Percentiles rank a stretch among this genome's conserved stretches.
phyloP scores from a whole-genome alignment of 108 stramenopile species.

The Tribonema minus region DNA sequence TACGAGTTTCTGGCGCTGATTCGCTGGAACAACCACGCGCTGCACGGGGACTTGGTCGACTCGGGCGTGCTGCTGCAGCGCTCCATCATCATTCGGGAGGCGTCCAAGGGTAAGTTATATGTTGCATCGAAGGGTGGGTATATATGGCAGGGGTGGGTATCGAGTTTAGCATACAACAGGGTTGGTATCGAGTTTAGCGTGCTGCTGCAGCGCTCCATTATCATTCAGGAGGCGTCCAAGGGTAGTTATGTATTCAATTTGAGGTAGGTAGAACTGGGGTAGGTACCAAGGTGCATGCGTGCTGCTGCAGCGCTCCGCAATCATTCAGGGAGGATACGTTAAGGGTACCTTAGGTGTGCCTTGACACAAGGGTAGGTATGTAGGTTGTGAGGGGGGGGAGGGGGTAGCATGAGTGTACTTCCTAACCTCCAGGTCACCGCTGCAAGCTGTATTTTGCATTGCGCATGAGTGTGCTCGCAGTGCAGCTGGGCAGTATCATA shows the following conservation, averaged over 20 bases:
- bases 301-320: not conserved
- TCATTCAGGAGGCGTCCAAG: not conserved
- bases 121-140: not conserved
- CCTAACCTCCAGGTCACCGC: no score
- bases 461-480: no score
- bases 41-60: constrained; percentile 26
- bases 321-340: not conserved
- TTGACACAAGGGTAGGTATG: not conserved
- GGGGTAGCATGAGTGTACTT: no score
- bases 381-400: not conserved
- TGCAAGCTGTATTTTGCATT: no score
- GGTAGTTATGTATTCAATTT: not conserved
- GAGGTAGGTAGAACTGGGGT: not conserved
- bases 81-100: not conserved
- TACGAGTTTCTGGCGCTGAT: constrained; percentile 40
- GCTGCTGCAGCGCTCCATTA: not conserved
- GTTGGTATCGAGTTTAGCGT: constrained; percentile 3
- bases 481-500: no score
- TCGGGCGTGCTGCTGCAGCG: constrained; percentile 9
- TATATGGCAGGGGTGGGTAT: not conserved
- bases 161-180: not conserved
- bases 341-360: not conserved
- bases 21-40: constrained; percentile 39
- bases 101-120: not conserved
- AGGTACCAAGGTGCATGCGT: not conserved